These are phyloP conservation scores for Clonostachys rhizophaga DNA, from an alignment of 2,329 filamentous ascomycete species.

Conservation along the genomic window DNA sequence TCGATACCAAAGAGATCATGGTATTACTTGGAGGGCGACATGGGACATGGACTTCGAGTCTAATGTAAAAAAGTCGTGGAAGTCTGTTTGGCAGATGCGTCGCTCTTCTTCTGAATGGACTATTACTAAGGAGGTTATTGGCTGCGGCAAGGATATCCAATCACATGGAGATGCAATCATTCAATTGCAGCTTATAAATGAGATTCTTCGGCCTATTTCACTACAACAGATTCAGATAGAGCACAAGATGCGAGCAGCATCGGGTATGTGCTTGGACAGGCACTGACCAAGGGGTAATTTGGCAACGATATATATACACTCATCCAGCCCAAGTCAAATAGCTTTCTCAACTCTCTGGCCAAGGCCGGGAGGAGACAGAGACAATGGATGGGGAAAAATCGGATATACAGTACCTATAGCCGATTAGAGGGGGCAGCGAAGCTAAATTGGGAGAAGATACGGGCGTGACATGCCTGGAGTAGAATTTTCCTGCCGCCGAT, in stretches of 20 bases:
- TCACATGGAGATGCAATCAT: conserved; percentile 18
- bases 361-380: too few relatives aligned
- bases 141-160: background rate
- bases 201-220: conserved; percentile 22
- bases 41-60: conserved; percentile 3
- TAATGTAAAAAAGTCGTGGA: background rate
- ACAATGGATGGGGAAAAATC: too few relatives aligned
- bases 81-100: background rate
- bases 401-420: background rate
- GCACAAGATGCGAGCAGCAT: background rate
- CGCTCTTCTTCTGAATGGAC: too few relatives aligned
- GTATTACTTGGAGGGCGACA: conserved; percentile 8
- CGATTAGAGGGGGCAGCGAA: background rate
- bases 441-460: background rate
- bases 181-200: conserved; percentile 15
- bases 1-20: conserved; percentile 6
- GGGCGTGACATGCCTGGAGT: too few relatives aligned
- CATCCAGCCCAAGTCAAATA: too few relatives aligned
- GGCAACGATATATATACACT: too few relatives aligned
- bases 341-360: too few relatives aligned
- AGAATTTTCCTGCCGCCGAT: too few relatives aligned
- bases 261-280: too few relatives aligned
- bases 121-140: background rate
- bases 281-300: too few relatives aligned
- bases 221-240: conserved; percentile 20